Percentiles rank a stretch among this genome's conserved stretches.
Evolutionary conservation across 1,284 basidiomycete species (phyloP).

Genomic region (Cryptococcus sp.): DNA sequence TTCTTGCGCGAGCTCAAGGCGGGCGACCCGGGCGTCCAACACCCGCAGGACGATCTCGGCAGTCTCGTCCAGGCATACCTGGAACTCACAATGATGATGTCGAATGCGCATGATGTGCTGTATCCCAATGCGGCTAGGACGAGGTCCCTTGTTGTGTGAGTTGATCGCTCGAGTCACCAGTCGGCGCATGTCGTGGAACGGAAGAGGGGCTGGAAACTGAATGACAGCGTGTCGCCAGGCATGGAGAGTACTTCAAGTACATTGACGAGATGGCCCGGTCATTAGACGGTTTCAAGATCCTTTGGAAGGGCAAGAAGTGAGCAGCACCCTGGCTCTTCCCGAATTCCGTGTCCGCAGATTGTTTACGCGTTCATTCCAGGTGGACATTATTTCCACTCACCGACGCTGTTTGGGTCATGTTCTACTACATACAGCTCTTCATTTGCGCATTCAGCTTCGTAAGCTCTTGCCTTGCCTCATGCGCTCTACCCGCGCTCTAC

Average conservation of each 20-base stretch:
- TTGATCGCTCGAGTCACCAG: not conserved
- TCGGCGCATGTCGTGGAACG: not conserved
- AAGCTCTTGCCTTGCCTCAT: conserved; percentile 10
- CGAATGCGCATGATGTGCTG: conserved; percentile 49
- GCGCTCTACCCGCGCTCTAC: too few species aligned
- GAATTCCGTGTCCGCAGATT: too few species aligned
- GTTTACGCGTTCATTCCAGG: too few species aligned
- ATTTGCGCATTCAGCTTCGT: conserved; percentile 51
- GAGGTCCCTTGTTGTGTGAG: conserved; percentile 41
- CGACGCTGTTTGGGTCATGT: conserved; percentile 44
- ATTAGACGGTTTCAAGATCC: conserved; percentile 46
- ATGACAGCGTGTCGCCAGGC: conserved; percentile 19
- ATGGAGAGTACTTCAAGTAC: conserved; percentile 48
- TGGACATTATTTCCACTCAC: conserved; percentile 42
- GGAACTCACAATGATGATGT: conserved; percentile 50
- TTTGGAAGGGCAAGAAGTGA: conserved; percentile 43
- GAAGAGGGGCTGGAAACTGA: too few species aligned
- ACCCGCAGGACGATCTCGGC: conserved; percentile 42
- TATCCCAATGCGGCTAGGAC: conserved; percentile 47
- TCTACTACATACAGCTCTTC: conserved; percentile 45
- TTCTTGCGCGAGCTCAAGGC: conserved; percentile 35
- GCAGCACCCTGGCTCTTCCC: not conserved
- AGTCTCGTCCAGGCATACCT: conserved; percentile 47
- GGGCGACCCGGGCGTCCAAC: conserved; percentile 7
- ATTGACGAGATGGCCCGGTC: conserved; percentile 47